These are phyloP conservation scores for Grosmannia clavigera DNA, from an alignment of 2,329 filamentous ascomycete species.

Conservation along the genomic window DNA sequence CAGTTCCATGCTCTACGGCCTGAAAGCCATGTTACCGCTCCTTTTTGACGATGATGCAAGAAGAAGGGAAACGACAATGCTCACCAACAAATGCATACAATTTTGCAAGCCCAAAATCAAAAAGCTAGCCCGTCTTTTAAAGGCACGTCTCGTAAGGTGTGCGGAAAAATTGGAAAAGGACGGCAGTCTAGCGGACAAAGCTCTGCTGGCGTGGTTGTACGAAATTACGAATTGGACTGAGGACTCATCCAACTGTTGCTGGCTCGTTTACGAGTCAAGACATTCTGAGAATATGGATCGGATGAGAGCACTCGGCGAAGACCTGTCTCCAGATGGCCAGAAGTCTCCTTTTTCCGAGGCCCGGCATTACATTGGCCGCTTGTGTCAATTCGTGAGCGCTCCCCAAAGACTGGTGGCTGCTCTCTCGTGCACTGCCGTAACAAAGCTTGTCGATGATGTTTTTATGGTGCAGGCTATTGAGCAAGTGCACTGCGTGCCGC, in stretches of 20 bases:
- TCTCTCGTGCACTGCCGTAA: not conserved
- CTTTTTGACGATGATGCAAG: not conserved
- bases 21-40: not conserved
- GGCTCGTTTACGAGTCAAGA: constrained; percentile 4
- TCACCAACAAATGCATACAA: not conserved
- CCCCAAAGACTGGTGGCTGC: constrained; percentile 25
- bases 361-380: constrained; percentile 30
- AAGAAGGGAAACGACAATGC: not conserved
- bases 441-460: too few species aligned
- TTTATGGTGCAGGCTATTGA: constrained; percentile 7
- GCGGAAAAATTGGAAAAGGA: constrained; percentile 10
- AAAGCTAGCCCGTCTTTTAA: not conserved
- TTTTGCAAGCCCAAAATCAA: not conserved
- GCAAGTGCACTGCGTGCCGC: constrained; percentile 4
- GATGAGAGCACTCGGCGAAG: not conserved
- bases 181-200: not conserved
- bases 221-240: not conserved
- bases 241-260: not conserved
- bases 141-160: not conserved
- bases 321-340: not conserved
- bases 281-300: constrained; percentile 10
- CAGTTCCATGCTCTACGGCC: constrained; percentile 11
- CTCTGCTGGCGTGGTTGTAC: constrained; percentile 6
- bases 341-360: constrained; percentile 7
- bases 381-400: constrained; percentile 30